These are phyloP conservation scores for Coniella vitis DNA, from an alignment of 2,329 filamentous ascomycete genomes.

Conservation along the genomic window DNA sequence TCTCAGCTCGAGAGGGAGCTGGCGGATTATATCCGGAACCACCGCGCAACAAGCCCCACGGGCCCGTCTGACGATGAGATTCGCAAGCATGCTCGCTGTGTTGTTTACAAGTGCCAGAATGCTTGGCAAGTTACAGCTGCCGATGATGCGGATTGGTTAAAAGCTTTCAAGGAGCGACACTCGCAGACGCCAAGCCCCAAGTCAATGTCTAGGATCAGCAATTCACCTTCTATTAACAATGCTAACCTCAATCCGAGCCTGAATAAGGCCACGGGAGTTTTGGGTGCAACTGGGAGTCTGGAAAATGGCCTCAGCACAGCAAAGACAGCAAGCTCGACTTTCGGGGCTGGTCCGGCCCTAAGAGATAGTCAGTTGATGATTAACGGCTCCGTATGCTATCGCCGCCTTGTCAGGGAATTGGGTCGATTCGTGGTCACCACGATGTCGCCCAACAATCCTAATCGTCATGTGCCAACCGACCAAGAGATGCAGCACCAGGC, in stretches of 20 bases:
- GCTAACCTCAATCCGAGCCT: neutral
- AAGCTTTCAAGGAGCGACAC: slow-evolving; percentile 45
- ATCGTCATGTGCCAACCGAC: slow-evolving; percentile 50
- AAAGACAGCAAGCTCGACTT: neutral
- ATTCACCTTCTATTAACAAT: slow-evolving; percentile 11
- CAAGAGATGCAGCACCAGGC: slow-evolving; percentile 59
- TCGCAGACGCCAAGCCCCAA: slow-evolving; percentile 20
- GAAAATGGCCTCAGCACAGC: neutral
- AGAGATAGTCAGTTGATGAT: slow-evolving; percentile 38
- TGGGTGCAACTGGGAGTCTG: neutral
- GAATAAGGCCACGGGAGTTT: neutral
- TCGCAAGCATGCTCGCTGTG: slow-evolving; percentile 50
- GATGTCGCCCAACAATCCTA: slow-evolving; percentile 55
- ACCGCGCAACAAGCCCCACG: slow-evolving; percentile 34
- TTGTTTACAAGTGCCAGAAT: slow-evolving; percentile 57
- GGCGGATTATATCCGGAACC: slow-evolving; percentile 41
- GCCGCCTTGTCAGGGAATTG: slow-evolving; percentile 47
- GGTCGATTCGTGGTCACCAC: slow-evolving; percentile 43
- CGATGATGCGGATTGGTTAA: slow-evolving; percentile 48
- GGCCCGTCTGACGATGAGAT: slow-evolving; percentile 48
- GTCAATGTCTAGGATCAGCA: slow-evolving; percentile 11
- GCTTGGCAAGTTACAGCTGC: slow-evolving; percentile 58
- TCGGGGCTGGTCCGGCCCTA: neutral
- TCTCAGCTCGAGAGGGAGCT: slow-evolving; percentile 50
- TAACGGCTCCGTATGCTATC: slow-evolving; percentile 55